Base-by-base conservation (phyloP, 768 basidiomycete genomes). In the Clitopilus passeckerianus region DNA sequence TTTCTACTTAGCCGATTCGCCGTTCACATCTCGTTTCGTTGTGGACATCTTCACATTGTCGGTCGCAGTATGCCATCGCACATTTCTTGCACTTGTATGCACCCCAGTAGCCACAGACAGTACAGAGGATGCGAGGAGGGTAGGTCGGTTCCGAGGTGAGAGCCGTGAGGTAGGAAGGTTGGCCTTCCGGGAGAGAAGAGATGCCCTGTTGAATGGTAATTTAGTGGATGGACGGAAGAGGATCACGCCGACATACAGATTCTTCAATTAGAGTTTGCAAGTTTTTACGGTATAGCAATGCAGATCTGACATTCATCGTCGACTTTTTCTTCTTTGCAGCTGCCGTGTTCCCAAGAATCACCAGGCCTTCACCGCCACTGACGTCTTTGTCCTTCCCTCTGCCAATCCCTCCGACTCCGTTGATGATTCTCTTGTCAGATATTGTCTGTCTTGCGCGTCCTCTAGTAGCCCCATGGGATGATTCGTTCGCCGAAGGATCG, bases 81-180 rank as follows among this genome's bases (percentile, higher is more conserved):
- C 93, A 94, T 64, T 82, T 83, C 61, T 80, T 82, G 74, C 93
- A 95, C 58, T 82, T 86, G 68, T 95, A 94, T 4, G 77, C 76
- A 6, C 90, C 91, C 82, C 84, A 89, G 70, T 90, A 93, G 2
- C 93, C 91, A 64, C 93, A 94, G 23, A 93, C 89, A n/a, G 90
- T 85, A 67, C 93, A 95, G 14, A 94, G 67, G 63, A 84, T 73
- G 43, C 90, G 85, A 7, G 87, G 81, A 6, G 92, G 90, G 59
- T 86, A 82, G 1, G 69, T 70, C 0, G 90, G 74, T 0, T 84
- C 77, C 1, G 86, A 82, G 1, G 86, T 80, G 30, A 72, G 76
- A 14, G 87, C 89, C 18, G 86, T 90, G 60, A 93, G 70, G 75
- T 95, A 94, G 16, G 84, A 86, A 6, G 90, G 83, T 14, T 80